Conservation (phyloP, 495 filamentous ascomycete species). For the Hypomontagnella monticulosa region DNA sequence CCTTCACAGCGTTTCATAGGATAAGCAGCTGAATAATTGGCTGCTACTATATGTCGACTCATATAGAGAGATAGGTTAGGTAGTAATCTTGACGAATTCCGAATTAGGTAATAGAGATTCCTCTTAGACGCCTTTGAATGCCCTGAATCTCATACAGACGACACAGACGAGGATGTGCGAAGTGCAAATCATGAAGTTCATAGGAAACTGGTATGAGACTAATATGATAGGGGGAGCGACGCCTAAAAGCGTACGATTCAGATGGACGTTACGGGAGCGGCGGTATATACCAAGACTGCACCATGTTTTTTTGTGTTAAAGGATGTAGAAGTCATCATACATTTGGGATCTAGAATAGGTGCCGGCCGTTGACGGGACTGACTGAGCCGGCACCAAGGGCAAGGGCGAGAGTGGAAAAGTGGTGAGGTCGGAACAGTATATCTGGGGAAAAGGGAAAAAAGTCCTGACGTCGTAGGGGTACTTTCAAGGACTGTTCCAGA, state of each 20-base stretch:
- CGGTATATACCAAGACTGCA: conserved; percentile 33
- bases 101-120: too few relatives aligned
- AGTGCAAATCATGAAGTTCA: background rate
- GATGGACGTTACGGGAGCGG: conserved; percentile 11
- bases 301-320: conserved; percentile 31
- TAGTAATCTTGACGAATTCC: conserved; percentile 3
- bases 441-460: conserved; percentile 26
- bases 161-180: background rate
- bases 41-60: conserved; percentile 13
- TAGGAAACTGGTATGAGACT: background rate
- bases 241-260: conserved; percentile 37
- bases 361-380: conserved; percentile 2
- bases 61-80: background rate
- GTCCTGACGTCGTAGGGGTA: conserved; percentile 47
- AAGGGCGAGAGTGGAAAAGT: conserved; percentile 2
- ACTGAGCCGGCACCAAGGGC: background rate
- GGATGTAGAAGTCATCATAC: conserved; percentile 47
- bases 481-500: conserved; percentile 25
- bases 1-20: conserved; percentile 23
- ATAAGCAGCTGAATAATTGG: conserved; percentile 18
- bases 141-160: too few relatives aligned
- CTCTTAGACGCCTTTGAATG: too few relatives aligned
- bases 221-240: too few relatives aligned
- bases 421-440: conserved; percentile 7
- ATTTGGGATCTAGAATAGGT: conserved; percentile 24